A percentile compares a stretch with the other conserved stretches of the same genome.
Evolutionary conservation across 306 rosid species (phyloP).

Genomic region (Vigna radiata): DNA sequence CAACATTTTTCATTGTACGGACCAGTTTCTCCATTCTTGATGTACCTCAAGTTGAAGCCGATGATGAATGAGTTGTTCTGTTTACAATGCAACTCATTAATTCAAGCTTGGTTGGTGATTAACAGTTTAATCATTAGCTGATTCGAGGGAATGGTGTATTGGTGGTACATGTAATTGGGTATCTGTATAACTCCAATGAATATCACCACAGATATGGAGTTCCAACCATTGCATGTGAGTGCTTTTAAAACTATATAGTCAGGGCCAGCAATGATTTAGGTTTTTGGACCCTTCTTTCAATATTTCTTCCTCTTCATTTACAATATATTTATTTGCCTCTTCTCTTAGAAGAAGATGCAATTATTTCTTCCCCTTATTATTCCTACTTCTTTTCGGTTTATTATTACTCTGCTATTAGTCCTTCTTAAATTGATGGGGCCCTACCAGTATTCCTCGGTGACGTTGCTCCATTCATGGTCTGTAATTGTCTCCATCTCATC

Average conservation of each 20-base stretch:
- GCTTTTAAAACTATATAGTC: constrained; percentile 40
- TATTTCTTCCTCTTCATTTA: constrained; percentile 14
- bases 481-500: constrained; percentile 47
- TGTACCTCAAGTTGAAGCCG: background rate
- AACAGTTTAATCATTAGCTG: background rate
- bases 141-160: background rate
- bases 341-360: constrained; percentile 1
- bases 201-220: background rate
- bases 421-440: constrained; percentile 40
- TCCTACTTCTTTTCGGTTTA: background rate
- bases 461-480: constrained; percentile 31
- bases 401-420: background rate
- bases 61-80: background rate
- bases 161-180: background rate
- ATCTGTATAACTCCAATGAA: background rate
- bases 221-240: constrained; percentile 51
- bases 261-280: constrained; percentile 46
- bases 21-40: background rate
- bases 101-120: background rate
- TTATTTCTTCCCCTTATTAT: constrained; percentile 2
- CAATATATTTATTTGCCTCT: constrained; percentile 23
- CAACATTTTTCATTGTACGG: background rate
- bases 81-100: background rate
- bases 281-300: constrained; percentile 45
- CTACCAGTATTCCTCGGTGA: constrained; percentile 11